Evolutionary conservation across 2,329 filamentous ascomycete species (phyloP).

Genomic region (Incumbomyces lentus): DNA sequence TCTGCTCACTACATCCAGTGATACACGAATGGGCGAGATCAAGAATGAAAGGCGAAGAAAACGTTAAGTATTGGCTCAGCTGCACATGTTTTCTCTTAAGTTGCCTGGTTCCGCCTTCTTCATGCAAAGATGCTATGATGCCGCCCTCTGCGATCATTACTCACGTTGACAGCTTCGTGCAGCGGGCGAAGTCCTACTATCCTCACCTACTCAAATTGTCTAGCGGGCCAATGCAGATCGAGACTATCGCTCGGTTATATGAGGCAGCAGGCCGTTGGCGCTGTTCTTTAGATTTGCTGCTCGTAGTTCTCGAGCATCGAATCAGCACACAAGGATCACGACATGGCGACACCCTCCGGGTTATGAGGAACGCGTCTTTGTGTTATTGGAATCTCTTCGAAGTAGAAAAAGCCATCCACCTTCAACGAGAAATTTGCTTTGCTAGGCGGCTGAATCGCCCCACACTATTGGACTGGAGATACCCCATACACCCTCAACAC

Average conservation of each 20-base stretch:
- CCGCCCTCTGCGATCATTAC: conserved; percentile 6
- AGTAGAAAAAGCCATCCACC: conserved; percentile 8
- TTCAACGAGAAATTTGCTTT: conserved; percentile 9
- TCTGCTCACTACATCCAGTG: conserved; percentile 11
- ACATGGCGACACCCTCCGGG: conserved; percentile 12
- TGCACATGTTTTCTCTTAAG: conserved; percentile 7
- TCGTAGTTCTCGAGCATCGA: conserved; percentile 11
- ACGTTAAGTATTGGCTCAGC: conserved; percentile 6
- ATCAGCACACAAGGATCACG: conserved; percentile 2
- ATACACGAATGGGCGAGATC: conserved; percentile 9
- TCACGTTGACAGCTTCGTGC: conserved; percentile 11
- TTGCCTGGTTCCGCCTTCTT: conserved; percentile 5
- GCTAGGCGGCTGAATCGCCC: conserved; percentile 6
- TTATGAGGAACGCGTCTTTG: conserved; percentile 9
- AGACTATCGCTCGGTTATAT: conserved; percentile 19
- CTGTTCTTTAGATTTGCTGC: conserved; percentile 10
- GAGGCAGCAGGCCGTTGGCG: conserved; percentile 17
- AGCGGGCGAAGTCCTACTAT: neutral
- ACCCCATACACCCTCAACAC: conserved; percentile 7
- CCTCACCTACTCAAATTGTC: conserved; percentile 1
- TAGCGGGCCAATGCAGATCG: conserved; percentile 12
- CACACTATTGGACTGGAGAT: conserved; percentile 7
- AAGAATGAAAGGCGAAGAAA: conserved; percentile 4
- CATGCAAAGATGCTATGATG: conserved; percentile 3
- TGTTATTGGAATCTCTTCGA: conserved; percentile 18